phyloP scores from a whole-genome alignment of 495 filamentous ascomycete species.

The Jackrogersella minutella region DNA sequence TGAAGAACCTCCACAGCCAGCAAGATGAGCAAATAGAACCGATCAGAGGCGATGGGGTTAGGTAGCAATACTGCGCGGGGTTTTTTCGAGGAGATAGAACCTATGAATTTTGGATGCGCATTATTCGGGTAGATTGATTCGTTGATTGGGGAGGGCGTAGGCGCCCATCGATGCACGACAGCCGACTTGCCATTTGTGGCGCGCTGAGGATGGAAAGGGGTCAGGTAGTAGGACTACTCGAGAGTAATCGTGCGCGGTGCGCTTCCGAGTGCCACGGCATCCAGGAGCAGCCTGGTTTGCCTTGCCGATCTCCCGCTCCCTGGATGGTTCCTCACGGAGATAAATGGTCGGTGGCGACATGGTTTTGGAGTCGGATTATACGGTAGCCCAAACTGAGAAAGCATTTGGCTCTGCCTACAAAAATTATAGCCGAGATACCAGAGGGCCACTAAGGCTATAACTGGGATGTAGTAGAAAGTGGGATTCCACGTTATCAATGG shows the following conservation, averaged over 20 bases:
- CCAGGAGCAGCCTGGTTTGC: constrained; percentile 26
- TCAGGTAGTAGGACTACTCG: constrained; percentile 8
- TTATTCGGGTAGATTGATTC: constrained; percentile 30
- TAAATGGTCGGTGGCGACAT: constrained; percentile 16
- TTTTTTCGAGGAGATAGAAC: constrained; percentile 22
- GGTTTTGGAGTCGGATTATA: constrained; percentile 25
- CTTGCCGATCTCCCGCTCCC: constrained; percentile 39
- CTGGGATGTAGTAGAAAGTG: constrained; percentile 27
- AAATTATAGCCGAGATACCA: constrained; percentile 14
- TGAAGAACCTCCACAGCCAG: constrained; percentile 61
- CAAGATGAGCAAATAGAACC: constrained; percentile 41
- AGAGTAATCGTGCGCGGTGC: constrained; percentile 29
- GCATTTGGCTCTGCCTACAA: constrained; percentile 10
- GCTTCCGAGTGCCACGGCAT: constrained; percentile 30
- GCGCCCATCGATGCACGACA: constrained; percentile 30
- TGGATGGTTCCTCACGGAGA: constrained; percentile 20
- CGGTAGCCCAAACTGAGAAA: constrained; percentile 11
- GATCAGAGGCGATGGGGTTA: constrained; percentile 24
- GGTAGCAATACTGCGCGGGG: constrained; percentile 43
- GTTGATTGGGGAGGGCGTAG: constrained; percentile 25
- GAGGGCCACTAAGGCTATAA: constrained; percentile 22
- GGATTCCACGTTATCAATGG: constrained; percentile 36
- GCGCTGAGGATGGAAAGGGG: constrained; percentile 12
- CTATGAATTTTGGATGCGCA: constrained; percentile 31
- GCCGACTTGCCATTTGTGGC: constrained; percentile 24